These are phyloP conservation scores for Jatropha multifida DNA, from an alignment of 441 rosid genomes.

Conservation along the genomic window DNA sequence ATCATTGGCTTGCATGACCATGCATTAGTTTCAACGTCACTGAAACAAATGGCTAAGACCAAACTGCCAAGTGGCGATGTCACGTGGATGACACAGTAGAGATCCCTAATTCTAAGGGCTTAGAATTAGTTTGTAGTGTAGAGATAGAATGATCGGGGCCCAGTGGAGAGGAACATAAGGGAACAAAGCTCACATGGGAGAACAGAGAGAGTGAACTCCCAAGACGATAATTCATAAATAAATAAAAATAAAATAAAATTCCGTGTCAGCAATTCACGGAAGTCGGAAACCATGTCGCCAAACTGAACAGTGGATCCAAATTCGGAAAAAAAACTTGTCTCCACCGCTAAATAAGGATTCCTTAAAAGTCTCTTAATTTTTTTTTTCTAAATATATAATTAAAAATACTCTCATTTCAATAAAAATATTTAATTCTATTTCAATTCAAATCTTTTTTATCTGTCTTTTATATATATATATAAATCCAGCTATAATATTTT, in stretches of 20 bases:
- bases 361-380: too few species aligned
- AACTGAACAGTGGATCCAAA: too few species aligned
- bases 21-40: background rate
- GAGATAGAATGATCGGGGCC: background rate
- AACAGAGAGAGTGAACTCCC: slow-evolving; percentile 8
- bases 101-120: slow-evolving; percentile 1
- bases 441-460: too few species aligned
- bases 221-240: background rate
- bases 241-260: background rate
- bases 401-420: too few species aligned
- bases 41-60: background rate
- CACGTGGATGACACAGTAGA: background rate
- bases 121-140: too few species aligned
- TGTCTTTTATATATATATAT: too few species aligned
- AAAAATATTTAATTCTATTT: too few species aligned
- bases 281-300: slow-evolving; percentile 1
- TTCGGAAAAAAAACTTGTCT: too few species aligned
- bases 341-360: too few species aligned
- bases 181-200: slow-evolving; percentile 19
- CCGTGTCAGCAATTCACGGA: slow-evolving; percentile 3
- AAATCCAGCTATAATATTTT: too few species aligned
- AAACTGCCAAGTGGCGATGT: background rate
- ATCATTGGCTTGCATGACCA: background rate
- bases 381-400: too few species aligned
- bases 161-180: background rate